Percentiles rank a stretch among this genome's conserved stretches.
These are phyloP conservation scores for Apiotrichum montevideense DNA, from an alignment of 1,284 basidiomycete species.

Conservation along the genomic window DNA sequence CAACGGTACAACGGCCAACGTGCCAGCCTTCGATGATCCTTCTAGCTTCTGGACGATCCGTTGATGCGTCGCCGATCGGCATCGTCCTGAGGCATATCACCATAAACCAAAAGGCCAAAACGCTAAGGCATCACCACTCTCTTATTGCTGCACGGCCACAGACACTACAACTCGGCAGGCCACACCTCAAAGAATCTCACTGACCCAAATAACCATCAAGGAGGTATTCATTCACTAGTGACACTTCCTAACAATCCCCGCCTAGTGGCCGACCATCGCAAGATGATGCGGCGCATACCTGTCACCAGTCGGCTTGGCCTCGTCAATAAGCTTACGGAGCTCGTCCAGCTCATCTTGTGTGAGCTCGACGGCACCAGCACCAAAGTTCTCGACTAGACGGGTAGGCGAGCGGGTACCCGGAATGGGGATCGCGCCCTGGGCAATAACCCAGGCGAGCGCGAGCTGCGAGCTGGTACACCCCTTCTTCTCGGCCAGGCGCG, in stretches of 20 bases:
- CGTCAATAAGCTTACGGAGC: conserved; percentile 31
- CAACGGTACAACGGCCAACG: no score
- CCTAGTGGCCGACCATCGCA: conserved; percentile 9
- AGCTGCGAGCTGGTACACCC: conserved; percentile 44
- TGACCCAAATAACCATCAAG: no score
- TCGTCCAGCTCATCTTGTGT: conserved; percentile 33
- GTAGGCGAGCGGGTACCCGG: conserved; percentile 36
- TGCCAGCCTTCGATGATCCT: no score
- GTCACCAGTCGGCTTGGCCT: conserved; percentile 26
- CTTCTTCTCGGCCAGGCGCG: conserved; percentile 34
- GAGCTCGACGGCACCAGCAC: conserved; percentile 28
- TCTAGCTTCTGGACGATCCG: no score
- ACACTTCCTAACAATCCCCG: background rate
- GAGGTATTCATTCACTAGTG: no score
- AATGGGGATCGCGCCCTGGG: conserved; percentile 46
- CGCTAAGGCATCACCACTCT: no score
- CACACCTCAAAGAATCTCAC: no score
- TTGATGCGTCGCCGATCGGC: no score
- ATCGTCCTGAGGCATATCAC: no score
- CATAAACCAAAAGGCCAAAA: no score
- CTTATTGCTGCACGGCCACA: no score
- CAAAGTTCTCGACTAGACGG: conserved; percentile 42
- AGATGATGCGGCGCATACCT: background rate
- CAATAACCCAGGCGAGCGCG: conserved; percentile 48
- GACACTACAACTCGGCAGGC: no score